These are phyloP conservation scores for Yamadazyma buinensis DNA, from an alignment of 1,139 yeast genomes.

Conservation along the genomic window DNA sequence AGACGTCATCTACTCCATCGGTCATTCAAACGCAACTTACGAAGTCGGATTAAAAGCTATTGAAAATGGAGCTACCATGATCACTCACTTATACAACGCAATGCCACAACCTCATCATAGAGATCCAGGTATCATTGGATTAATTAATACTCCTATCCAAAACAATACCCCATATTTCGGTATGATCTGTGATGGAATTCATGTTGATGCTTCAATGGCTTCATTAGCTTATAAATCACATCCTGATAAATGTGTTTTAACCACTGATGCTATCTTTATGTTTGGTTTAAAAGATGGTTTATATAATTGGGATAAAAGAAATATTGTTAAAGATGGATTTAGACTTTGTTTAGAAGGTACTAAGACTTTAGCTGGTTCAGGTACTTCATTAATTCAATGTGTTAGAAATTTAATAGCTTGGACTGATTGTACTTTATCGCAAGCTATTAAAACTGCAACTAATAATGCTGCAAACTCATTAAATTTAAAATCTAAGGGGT, in stretches of 20 bases:
- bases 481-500: constrained; percentile 47
- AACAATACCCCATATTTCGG: constrained; percentile 49
- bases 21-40: constrained; percentile 54
- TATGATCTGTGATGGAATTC: constrained; percentile 59
- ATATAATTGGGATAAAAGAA: constrained; percentile 48
- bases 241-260: constrained; percentile 55
- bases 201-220: constrained; percentile 58
- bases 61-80: constrained; percentile 52
- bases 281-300: constrained; percentile 51
- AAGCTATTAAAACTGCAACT: constrained; percentile 56
- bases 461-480: constrained; percentile 54
- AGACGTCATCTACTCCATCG: constrained; percentile 48
- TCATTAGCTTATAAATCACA: constrained; percentile 50
- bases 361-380: constrained; percentile 61
- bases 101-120: constrained; percentile 69
- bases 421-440: constrained; percentile 48
- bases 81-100: constrained; percentile 64
- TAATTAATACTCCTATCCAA: constrained; percentile 40
- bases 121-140: constrained; percentile 57
- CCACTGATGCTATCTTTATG: constrained; percentile 61
- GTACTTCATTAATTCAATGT: constrained; percentile 54
- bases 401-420: constrained; percentile 51
- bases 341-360: constrained; percentile 51
- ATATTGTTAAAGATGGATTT: constrained; percentile 48
- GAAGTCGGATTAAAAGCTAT: constrained; percentile 49